Evolutionary conservation across 2,329 filamentous ascomycete genomes (phyloP).

Genomic region (Calonectria fujianensis): DNA sequence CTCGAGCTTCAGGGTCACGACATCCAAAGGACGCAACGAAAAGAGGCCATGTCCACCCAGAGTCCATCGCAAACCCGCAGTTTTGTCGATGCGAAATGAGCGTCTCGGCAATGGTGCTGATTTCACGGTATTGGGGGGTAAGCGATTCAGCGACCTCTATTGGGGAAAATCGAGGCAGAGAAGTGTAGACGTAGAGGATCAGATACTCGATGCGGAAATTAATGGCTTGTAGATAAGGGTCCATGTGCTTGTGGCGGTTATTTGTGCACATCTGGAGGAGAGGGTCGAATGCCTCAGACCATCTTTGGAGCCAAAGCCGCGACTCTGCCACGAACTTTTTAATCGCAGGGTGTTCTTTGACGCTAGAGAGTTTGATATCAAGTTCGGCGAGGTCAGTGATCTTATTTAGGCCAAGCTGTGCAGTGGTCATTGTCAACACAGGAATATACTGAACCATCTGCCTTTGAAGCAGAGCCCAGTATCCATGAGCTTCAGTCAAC

Average conservation of each 20-base stretch:
- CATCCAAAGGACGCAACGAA: conserved; percentile 65
- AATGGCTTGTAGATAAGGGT: conserved; percentile 60
- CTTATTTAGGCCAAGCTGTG: conserved; percentile 56
- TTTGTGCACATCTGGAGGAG: conserved; percentile 56
- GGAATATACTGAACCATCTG: conserved; percentile 62
- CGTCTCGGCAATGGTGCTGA: conserved; percentile 62
- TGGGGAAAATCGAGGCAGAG: conserved; percentile 62
- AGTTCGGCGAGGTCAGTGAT: conserved; percentile 54
- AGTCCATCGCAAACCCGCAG: conserved; percentile 67
- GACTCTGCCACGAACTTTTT: conserved; percentile 60
- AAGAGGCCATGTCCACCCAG: conserved; percentile 67
- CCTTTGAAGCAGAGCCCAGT: conserved; percentile 62
- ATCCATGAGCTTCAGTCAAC: conserved; percentile 61
- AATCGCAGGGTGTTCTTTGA: conserved; percentile 57
- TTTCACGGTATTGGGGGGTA: conserved; percentile 65
- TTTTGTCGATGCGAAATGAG: conserved; percentile 60
- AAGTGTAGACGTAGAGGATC: conserved; percentile 63
- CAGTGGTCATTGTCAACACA: conserved; percentile 57
- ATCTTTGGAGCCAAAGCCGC: conserved; percentile 63
- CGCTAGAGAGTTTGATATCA: conserved; percentile 56
- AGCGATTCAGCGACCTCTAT: conserved; percentile 60
- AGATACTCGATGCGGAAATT: conserved; percentile 66
- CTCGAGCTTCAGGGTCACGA: conserved; percentile 61
- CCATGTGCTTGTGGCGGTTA: conserved; percentile 50
- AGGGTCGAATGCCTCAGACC: conserved; percentile 62